Conservation (phyloP, 2,329 filamentous ascomycete species). For the Ascochyta koolunga region DNA sequence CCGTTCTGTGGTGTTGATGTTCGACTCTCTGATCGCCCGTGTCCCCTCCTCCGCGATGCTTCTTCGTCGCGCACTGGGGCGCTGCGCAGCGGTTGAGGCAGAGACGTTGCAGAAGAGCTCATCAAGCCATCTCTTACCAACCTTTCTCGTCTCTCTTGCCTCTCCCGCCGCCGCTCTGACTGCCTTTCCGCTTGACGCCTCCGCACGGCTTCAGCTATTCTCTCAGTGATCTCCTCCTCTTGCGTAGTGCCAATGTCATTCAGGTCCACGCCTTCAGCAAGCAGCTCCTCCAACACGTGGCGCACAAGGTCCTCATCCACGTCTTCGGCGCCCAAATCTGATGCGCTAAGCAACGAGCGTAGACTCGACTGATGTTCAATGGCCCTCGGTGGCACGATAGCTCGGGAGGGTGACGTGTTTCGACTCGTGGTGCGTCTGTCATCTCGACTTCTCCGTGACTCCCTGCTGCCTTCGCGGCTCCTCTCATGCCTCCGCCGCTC, state of each 20-base stretch:
- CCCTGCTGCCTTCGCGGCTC: slow-evolving; percentile 48
- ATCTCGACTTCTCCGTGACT: slow-evolving; percentile 34
- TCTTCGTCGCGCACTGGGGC: slow-evolving; percentile 40
- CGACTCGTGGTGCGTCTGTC: slow-evolving; percentile 35
- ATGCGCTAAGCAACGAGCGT: slow-evolving; percentile 80
- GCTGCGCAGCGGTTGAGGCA: slow-evolving; percentile 35
- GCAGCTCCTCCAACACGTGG: slow-evolving; percentile 85
- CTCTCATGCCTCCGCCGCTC: slow-evolving; percentile 44
- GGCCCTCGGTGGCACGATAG: slow-evolving; percentile 55
- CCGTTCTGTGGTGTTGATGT: slow-evolving; percentile 40
- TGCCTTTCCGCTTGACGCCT: slow-evolving; percentile 71
- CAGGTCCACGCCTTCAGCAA: slow-evolving; percentile 86
- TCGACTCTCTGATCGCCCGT: slow-evolving; percentile 44
- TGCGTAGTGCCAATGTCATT: slow-evolving; percentile 83
- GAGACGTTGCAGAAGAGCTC: slow-evolving; percentile 29
- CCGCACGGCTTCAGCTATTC: slow-evolving; percentile 87
- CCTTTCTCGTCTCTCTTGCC: slow-evolving; percentile 41
- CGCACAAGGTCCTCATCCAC: slow-evolving; percentile 88
- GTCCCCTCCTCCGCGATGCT: slow-evolving; percentile 36
- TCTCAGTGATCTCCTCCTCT: slow-evolving; percentile 88
- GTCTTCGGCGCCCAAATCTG: slow-evolving; percentile 76
- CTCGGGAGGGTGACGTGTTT: slow-evolving; percentile 30
- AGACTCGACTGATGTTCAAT: slow-evolving; percentile 91
- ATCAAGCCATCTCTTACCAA: slow-evolving; percentile 48
- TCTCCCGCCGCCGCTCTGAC: slow-evolving; percentile 61